Base-by-base conservation (phyloP, 139 green algal species). In the Zygnema circumcarinatum region DNA sequence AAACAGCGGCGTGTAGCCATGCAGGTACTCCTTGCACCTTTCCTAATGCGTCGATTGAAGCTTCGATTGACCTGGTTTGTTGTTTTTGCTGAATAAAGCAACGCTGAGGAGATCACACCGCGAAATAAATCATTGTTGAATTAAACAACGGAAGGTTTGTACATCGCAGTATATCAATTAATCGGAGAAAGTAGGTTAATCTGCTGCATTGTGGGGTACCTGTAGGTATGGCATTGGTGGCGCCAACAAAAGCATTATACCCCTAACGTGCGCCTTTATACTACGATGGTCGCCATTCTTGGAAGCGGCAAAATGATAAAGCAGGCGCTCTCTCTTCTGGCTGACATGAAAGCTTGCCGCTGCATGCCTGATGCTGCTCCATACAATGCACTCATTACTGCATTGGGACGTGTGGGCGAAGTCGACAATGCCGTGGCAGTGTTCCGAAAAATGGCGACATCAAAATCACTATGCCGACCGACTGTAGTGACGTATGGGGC, bases 141-240 rank as follows among this genome's bases (percentile, higher is more conserved):
- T 40, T n/a, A 2, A 47, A 0, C 1, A 32, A 42, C 38, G 1
- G 2, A 68, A n/a, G 39, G 25, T 67, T 0, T 35, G 11, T n/a
- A 16, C 0, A 35, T 35, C 42, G 0, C 25, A 1, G 72, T 38
- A 81, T 53, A 31, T 53, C 2, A 7, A 29, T 32, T 52, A n/a
- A n/a, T n/a, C n/a, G n/a, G n/a, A n/a, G n/a, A n/a, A n/a, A n/a
- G n/a, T n/a, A n/a, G n/a, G n/a, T n/a, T n/a, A n/a, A n/a, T n/a
- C n/a, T n/a, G n/a, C n/a, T n/a, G n/a, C n/a, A n/a, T n/a, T n/a
- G n/a, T n/a, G n/a, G 39, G 1, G 39, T 52, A 32, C 32, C 3
- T 38, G 39, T 36, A 84, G 76, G 38, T 84, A 20, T 84, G 76
- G 76, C 76, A 84, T 36, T 38, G 76, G 32, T 84, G 76, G 76